Conservation (phyloP, 208 protist species). For the Crithidia fasciculata region DNA sequence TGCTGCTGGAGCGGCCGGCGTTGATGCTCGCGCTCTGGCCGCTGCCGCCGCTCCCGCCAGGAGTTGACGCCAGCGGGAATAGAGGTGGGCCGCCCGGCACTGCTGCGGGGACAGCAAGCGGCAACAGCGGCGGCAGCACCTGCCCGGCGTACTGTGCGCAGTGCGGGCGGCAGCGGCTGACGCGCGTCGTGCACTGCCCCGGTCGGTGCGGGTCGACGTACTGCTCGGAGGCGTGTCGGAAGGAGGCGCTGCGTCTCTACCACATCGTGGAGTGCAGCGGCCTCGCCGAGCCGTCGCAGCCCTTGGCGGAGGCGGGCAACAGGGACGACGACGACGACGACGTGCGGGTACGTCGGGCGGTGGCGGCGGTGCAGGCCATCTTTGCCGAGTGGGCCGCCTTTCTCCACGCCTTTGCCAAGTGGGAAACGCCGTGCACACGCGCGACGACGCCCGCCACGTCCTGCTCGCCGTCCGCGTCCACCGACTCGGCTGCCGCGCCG, state of each 20-base stretch:
- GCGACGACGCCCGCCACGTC: conserved; percentile 5
- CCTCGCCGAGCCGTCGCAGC: neutral
- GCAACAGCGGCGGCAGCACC: neutral
- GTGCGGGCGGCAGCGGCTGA: conserved; percentile 20
- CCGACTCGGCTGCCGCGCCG: neutral
- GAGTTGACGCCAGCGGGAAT: neutral
- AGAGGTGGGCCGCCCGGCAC: too few species aligned
- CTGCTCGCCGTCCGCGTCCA: conserved; percentile 10
- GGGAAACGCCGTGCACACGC: conserved; percentile 24
- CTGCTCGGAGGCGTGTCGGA: conserved; percentile 45
- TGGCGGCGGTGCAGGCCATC: conserved; percentile 17
- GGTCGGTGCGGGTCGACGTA: conserved; percentile 43
- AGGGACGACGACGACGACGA: conserved; percentile 3
- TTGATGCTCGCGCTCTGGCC: conserved; percentile 30
- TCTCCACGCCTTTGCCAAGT: conserved; percentile 17
- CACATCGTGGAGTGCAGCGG: conserved; percentile 49
- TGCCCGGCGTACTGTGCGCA: conserved; percentile 10
- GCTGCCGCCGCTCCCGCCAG: neutral
- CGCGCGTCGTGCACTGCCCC: conserved; percentile 14
- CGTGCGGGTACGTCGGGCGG: conserved; percentile 19
- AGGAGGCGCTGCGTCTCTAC: conserved; percentile 39
- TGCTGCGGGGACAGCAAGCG: neutral
- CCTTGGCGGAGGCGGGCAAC: neutral
- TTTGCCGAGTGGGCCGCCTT: conserved; percentile 25
- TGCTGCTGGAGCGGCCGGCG: conserved; percentile 32